These are phyloP conservation scores for Septoria petroselini DNA, from an alignment of 2,329 filamentous ascomycete species.

Conservation along the genomic window DNA sequence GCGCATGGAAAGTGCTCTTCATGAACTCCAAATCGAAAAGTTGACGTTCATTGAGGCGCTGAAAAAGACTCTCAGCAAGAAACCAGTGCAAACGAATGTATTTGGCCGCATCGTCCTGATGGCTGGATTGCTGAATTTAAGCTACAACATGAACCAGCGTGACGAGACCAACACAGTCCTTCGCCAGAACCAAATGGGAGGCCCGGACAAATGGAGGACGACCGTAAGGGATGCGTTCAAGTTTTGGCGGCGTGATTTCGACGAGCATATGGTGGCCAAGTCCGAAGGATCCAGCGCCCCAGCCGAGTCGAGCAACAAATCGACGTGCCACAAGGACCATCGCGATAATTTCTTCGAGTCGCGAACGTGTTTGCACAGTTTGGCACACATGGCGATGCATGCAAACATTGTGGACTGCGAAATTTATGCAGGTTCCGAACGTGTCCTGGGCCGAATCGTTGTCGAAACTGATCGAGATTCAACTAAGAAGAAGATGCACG, in stretches of 20 bases:
- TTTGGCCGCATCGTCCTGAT: slow-evolving; percentile 93
- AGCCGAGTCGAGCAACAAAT: slow-evolving; percentile 36
- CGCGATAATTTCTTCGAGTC: slow-evolving; percentile 80
- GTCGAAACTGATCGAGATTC: slow-evolving; percentile 75
- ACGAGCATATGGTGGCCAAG: slow-evolving; percentile 59
- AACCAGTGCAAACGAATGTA: slow-evolving; percentile 82
- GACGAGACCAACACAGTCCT: slow-evolving; percentile 89
- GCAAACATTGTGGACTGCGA: slow-evolving; percentile 97
- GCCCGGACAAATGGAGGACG: slow-evolving; percentile 85
- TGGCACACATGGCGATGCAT: slow-evolving; percentile 97
- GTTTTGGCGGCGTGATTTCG: slow-evolving; percentile 89
- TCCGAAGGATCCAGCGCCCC: slow-evolving; percentile 50
- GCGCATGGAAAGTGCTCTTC: slow-evolving; percentile 75
- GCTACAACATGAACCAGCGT: slow-evolving; percentile 96
- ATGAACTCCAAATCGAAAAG: slow-evolving; percentile 79
- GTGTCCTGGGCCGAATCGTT: slow-evolving; percentile 81
- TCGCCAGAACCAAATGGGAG: slow-evolving; percentile 75
- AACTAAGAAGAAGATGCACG: slow-evolving; percentile 79
- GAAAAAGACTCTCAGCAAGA: slow-evolving; percentile 81
- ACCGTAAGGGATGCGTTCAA: slow-evolving; percentile 86
- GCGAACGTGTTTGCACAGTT: slow-evolving; percentile 81
- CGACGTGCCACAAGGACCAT: slow-evolving; percentile 36
- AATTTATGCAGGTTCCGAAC: slow-evolving; percentile 84
- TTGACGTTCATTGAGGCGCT: slow-evolving; percentile 87
- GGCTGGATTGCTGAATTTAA: slow-evolving; percentile 88